phyloP scores from a whole-genome alignment of 192 early-diverging fungal genomes.

The Coemansia sp. region DNA sequence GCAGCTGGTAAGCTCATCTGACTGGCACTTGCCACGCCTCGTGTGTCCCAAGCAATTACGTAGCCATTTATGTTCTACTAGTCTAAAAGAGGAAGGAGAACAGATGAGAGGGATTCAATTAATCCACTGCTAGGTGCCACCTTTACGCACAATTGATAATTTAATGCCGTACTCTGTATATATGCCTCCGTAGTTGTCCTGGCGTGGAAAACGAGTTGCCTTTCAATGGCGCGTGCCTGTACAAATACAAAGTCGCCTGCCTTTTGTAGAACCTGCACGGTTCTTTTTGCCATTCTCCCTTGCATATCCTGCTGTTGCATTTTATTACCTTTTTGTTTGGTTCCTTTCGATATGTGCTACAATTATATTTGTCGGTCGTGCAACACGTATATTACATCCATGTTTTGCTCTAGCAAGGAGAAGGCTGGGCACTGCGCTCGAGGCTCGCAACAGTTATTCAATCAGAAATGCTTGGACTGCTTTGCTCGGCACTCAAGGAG shows the following conservation, averaged over 20 bases:
- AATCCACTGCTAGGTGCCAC: not conserved
- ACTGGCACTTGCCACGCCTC: constrained; percentile 12
- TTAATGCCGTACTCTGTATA: not conserved
- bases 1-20: not conserved
- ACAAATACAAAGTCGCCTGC: not conserved
- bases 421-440: constrained; percentile 29
- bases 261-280: not conserved
- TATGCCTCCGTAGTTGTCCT: not conserved
- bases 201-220: not conserved
- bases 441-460: constrained; percentile 27
- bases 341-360: constrained; percentile 36
- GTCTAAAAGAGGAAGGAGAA: not conserved
- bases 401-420: constrained; percentile 49
- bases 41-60: not conserved
- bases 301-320: not conserved
- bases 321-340: not conserved
- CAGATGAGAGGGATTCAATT: not conserved
- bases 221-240: not conserved
- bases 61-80: not conserved
- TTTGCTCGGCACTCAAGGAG: constrained; percentile 48
- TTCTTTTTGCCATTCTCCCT: not conserved
- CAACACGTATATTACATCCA: constrained; percentile 36
- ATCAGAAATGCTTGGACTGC: constrained; percentile 45
- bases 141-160: not conserved
- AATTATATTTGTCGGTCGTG: constrained; percentile 55